Evolutionary conservation across 768 basidiomycete species (phyloP), one percentile per base, ranked within the genome.

Genomic region (Boletus rubroflammeus): DNA sequence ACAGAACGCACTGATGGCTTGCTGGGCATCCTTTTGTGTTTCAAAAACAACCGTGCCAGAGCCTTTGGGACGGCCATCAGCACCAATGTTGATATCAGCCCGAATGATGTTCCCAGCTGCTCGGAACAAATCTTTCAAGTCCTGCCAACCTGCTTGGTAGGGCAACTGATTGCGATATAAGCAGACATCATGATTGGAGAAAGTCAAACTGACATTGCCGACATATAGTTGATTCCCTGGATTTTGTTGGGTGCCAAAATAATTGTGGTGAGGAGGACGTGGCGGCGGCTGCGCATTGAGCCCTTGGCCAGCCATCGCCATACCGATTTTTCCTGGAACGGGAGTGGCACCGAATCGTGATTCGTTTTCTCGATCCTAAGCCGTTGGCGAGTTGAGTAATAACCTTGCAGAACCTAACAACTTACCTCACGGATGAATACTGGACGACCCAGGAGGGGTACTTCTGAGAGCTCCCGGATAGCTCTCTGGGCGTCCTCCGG

Each of bases 91-190:
- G 58, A 98, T 93, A 69, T 98, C 96, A 52, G 96, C 93, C 43
- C 96, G 85, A 59, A 98, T 84, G 62, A 99, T 95, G 66, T 92
- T 90, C 7, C 96, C 96, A 42, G 96, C 91, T 28, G 91, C 84
- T 52, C 96, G 86, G 86, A 98, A 98, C 28, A 98, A 76, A 71
- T 98, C 96, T 67, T 98, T 98, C 52, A 98, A 75, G 69, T 98
- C 96, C 69, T 99, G 96, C 96, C 96, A 99, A 29, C 93, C 93
- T n/a, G 93, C 94, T 74, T 95, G 93, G 67, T 91, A 93, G 2
- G 94, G 95, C 28, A 98, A 74, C 95, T 98, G 59, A 6, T 51
- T 10, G 15, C 7, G 1, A 26, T 26, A 39, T 65, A 23, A 63
- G 58, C 25, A 45, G 31, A 29, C 15, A 34, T 43, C 40, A 9